These are phyloP conservation scores for Neopestalotiopsis rosae DNA, from an alignment of 2,329 filamentous ascomycete genomes.

Conservation along the genomic window DNA sequence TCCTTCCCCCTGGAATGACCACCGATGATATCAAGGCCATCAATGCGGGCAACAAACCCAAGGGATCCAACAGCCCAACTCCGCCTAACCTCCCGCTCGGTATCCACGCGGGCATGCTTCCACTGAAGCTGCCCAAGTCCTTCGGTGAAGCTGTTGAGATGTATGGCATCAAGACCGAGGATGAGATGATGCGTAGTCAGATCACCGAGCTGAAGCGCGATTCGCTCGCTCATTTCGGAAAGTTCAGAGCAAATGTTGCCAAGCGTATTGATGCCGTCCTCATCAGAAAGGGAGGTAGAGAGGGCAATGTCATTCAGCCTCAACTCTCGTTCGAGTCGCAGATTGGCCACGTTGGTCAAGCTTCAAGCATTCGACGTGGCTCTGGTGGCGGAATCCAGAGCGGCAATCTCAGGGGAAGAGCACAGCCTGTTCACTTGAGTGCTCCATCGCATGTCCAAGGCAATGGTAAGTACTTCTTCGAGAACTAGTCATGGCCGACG, in stretches of 20 bases:
- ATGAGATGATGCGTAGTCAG: conserved; percentile 29
- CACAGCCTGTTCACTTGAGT: conserved; percentile 33
- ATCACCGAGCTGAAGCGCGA: conserved; percentile 73
- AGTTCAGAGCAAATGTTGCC: conserved; percentile 78
- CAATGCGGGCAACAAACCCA: conserved; percentile 9
- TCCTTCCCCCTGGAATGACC: conserved; percentile 3
- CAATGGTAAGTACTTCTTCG: conserved; percentile 39
- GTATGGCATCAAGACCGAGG: conserved; percentile 43
- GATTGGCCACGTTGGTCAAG: background rate
- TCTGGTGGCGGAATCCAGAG: conserved; percentile 27
- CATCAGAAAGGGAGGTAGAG: conserved; percentile 47
- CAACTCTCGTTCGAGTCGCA: conserved; percentile 2
- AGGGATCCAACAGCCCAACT: conserved; percentile 35
- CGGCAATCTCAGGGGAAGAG: conserved; percentile 37
- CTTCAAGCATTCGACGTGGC: conserved; percentile 42
- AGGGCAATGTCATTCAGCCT: conserved; percentile 28
- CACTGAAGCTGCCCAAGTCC: conserved; percentile 34
- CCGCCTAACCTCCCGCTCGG: conserved; percentile 14
- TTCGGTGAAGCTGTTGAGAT: conserved; percentile 35
- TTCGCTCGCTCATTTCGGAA: conserved; percentile 73
- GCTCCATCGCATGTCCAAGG: conserved; percentile 20
- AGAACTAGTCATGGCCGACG: conserved; percentile 17
- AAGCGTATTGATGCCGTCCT: conserved; percentile 73
- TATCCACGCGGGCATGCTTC: background rate
- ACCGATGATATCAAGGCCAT: conserved; percentile 10